Evolutionary conservation across 2,329 filamentous ascomycete genomes (phyloP), one percentile per base, ranked within the genome.

Genomic region (Trichoderma polysporum): DNA sequence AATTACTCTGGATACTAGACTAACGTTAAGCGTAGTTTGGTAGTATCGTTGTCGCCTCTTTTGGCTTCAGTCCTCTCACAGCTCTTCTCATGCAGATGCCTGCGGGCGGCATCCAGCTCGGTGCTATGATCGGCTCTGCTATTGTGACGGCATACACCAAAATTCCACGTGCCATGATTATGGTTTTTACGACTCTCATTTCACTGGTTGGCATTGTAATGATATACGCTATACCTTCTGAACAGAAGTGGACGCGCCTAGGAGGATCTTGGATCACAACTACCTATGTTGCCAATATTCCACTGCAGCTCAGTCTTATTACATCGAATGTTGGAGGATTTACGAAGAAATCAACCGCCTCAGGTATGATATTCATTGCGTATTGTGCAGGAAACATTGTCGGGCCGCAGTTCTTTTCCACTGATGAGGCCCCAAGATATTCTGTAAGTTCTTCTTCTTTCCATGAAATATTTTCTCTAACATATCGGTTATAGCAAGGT

Each of bases 301-400:
- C 85, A 0, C 79, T 88, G 1, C 80, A 80, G 9, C 79, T 88
- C 75, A 82, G 85, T 0, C 80, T 87, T 0, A 81, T 86, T 3
- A 82, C 84, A 71, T 79, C 83, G 9, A 87, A 88, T 71, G 84
- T 82, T 70, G 80, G 81, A n/a, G 85, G 85, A 17, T 82, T 85
- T 25, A 85, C 85, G 29, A 87, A 87, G 77, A 87, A 86, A 74
- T 85, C 85, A 79, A 86, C 84, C 10, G 82, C 86, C 66, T 86
- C 83, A 1, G 84, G 83, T 0, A 70, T 87, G 56, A 73, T 87
- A 4, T 86, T 87, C 68, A 71, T 86, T 9, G 82, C 81, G 2
- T 87, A 87, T 69, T 87, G 85, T 63, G 75, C 79, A 0, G 85
- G 85, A 1, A 88, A 87, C 68, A 85, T 87, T 56, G 78, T 79